Base-by-base conservation (phyloP, 2,329 filamentous ascomycete genomes). In the Botryotinia convoluta region DNA sequence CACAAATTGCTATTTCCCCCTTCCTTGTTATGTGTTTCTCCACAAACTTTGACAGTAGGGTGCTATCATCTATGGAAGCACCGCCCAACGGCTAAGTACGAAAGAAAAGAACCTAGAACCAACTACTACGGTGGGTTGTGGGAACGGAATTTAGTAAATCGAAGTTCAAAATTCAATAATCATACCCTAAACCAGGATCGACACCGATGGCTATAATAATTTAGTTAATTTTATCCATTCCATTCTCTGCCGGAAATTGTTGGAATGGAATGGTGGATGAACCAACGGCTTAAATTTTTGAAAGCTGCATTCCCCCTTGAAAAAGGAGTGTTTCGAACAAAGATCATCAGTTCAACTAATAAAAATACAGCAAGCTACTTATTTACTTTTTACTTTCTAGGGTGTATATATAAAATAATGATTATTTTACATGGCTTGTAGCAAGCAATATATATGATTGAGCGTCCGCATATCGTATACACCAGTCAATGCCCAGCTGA, bases 181-280 rank as follows among this genome's bases (percentile, higher is more conserved):
- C 70, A 72, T 48, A 72, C 61, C 70, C 61, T 64, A 14, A 67
- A 32, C 70, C 16, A 67, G 70, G 37, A 72, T 72, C 48, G 61
- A 62, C 35, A n/a, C 2, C 37, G 35, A 57, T 67, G 70, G 32
- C n/a, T 29, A 22, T 39, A 59, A 62, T 54, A 59, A 67, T 65
- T 67, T 72, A 59, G 61, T n/a, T 35, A 32, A 39, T 39, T 62
- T 18, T 39, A 5, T 32, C 32, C 39, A 35, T 32, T 32, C 37
- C 44, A 63, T 48, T 67, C 48, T 67, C 26, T 26, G 60, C 61
- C 39, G 60, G 60, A 71, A 48, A 45, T 65, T 48, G 42, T 48
- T 65, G 32, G 32, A 51, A 67, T 37, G 39, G 39, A 42, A 42
- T 39, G 45, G 35, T 35, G 37, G 26, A 37, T n/a, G 32, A 35